Percentiles rank a stretch among this genome's conserved stretches.
These are phyloP conservation scores for Cadophora sp. DNA, from an alignment of 2,329 filamentous ascomycete genomes.

Conservation along the genomic window DNA sequence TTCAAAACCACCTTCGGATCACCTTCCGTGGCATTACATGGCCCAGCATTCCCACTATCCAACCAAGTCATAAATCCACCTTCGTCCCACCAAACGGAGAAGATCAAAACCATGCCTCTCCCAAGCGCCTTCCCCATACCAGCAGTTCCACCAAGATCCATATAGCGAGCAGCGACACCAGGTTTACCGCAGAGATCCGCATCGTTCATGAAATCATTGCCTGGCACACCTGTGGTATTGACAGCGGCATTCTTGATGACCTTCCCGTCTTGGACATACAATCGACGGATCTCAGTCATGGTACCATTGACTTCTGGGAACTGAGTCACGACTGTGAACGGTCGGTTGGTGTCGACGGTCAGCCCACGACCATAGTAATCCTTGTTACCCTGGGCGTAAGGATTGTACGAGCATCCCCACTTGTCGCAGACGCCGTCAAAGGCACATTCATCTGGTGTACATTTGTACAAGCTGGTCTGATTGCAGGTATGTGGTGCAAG, in stretches of 20 bases:
- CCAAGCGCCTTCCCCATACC: slow-evolving; percentile 61
- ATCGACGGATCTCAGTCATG: slow-evolving; percentile 59
- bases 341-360: slow-evolving; percentile 57
- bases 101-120: slow-evolving; percentile 58
- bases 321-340: slow-evolving; percentile 65
- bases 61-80: slow-evolving; percentile 63
- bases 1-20: slow-evolving; percentile 55
- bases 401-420: slow-evolving; percentile 67
- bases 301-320: slow-evolving; percentile 55
- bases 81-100: slow-evolving; percentile 63
- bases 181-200: slow-evolving; percentile 60
- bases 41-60: slow-evolving; percentile 56
- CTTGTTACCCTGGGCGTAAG: slow-evolving; percentile 62
- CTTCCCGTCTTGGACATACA: slow-evolving; percentile 62
- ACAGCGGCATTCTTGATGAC: slow-evolving; percentile 57
- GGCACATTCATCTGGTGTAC: slow-evolving; percentile 51
- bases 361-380: slow-evolving; percentile 61
- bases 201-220: slow-evolving; percentile 55
- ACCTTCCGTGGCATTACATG: slow-evolving; percentile 60
- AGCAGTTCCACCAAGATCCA: slow-evolving; percentile 59
- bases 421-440: slow-evolving; percentile 64
- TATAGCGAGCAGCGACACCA: slow-evolving; percentile 56
- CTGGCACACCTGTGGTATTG: slow-evolving; percentile 48
- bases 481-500: slow-evolving; percentile 52
- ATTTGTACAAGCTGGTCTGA: slow-evolving; percentile 57